phyloP scores from a whole-genome alignment of 1,139 yeast species.

The Petasospora rhodanensis region DNA sequence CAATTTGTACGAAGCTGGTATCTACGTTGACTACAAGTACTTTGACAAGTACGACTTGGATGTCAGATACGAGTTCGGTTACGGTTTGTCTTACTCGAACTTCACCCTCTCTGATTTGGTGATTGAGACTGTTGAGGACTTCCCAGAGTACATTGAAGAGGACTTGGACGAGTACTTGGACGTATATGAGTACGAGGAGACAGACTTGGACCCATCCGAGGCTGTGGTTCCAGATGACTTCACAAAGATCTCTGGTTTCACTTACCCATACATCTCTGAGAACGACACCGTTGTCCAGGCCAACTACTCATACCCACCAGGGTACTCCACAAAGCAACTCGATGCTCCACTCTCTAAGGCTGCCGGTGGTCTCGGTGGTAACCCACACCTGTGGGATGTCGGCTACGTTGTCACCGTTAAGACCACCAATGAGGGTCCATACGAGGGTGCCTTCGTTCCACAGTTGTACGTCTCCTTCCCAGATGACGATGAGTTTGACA shows the following conservation, averaged over 20 bases:
- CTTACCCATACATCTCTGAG: constrained; percentile 8
- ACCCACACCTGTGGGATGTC: constrained; percentile 36
- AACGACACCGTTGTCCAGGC: constrained; percentile 18
- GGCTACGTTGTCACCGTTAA: constrained; percentile 42
- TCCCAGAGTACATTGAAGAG: constrained; percentile 41
- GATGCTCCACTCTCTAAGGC: constrained; percentile 28
- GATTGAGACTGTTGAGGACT: constrained; percentile 27
- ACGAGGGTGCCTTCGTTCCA: constrained; percentile 38
- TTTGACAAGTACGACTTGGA: constrained; percentile 43
- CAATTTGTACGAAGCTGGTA: constrained; percentile 40
- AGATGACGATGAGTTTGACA: constrained; percentile 27
- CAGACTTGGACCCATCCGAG: constrained; percentile 42
- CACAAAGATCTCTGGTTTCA: constrained; percentile 28
- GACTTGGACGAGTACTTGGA: constrained; percentile 49
- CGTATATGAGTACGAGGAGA: constrained; percentile 44
- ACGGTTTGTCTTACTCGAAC: constrained; percentile 50
- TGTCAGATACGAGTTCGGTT: constrained; percentile 53
- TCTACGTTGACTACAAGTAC: constrained; percentile 37
- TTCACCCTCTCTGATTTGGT: constrained; percentile 32
- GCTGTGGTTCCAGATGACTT: constrained; percentile 23
- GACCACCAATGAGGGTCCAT: constrained; percentile 38
- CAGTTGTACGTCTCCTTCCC: constrained; percentile 38
- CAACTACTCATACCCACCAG: constrained; percentile 37
- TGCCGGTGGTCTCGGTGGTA: constrained; percentile 48
- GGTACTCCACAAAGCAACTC: constrained; percentile 35